Conservation (phyloP, 768 basidiomycete genomes). For the Termitomyces sp. region DNA sequence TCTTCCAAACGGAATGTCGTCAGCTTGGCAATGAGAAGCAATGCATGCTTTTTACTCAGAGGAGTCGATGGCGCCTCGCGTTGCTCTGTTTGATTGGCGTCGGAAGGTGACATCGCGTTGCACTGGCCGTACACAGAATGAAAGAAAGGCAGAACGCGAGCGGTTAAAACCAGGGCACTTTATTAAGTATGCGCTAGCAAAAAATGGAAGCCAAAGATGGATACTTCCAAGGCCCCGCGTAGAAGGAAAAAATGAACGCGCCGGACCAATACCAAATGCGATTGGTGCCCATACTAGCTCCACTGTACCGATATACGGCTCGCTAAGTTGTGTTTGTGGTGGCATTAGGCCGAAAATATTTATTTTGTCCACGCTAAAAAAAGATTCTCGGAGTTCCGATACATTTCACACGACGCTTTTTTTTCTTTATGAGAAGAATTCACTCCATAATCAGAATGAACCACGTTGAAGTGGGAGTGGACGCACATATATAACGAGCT, state of each 20-base stretch:
- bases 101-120: neutral
- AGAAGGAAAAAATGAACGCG: neutral
- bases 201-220: neutral
- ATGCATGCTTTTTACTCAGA: neutral
- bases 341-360: neutral
- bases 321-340: conserved; percentile 1
- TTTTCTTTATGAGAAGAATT: neutral
- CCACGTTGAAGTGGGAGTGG: neutral
- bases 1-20: neutral
- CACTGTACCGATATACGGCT: neutral
- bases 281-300: neutral
- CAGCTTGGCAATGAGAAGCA: neutral
- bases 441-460: neutral
- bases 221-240: neutral
- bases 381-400: conserved; percentile 5
- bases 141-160: neutral
- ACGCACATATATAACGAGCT: neutral
- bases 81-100: neutral
- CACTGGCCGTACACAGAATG: neutral
- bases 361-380: neutral
- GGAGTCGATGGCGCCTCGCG: neutral
- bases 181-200: neutral
- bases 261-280: neutral
- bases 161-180: neutral
- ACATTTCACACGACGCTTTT: conserved; percentile 3